phyloP scores from a whole-genome alignment of 768 basidiomycete species.

The Butyriboletus loyo region DNA sequence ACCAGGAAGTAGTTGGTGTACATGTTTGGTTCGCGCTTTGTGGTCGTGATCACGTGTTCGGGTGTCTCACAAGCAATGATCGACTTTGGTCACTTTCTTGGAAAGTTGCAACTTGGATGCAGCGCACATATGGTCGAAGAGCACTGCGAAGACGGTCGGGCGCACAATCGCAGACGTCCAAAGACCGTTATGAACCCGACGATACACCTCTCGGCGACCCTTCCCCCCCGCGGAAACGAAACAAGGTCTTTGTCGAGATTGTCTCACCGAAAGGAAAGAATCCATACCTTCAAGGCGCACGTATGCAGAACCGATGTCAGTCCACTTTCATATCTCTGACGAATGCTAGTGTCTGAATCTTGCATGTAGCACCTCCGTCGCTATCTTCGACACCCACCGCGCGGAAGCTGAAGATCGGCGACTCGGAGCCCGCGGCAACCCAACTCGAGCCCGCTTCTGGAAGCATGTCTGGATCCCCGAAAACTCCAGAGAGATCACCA shows the following conservation, averaged over 20 bases:
- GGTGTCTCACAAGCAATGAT: background rate
- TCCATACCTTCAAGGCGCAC: background rate
- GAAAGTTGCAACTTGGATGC: constrained; percentile 21
- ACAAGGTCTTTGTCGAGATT: constrained; percentile 32
- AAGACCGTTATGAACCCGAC: background rate
- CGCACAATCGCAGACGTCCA: background rate
- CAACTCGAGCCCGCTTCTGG: background rate
- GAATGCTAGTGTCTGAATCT: background rate
- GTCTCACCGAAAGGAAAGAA: constrained; percentile 9
- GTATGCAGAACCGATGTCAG: background rate
- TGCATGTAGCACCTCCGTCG: background rate
- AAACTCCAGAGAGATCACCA: constrained; percentile 18
- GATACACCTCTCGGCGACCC: background rate
- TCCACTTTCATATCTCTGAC: background rate
- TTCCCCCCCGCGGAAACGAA: constrained; percentile 29
- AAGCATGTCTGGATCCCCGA: background rate
- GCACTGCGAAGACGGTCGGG: constrained; percentile 11
- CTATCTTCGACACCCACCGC: background rate
- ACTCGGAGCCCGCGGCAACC: background rate
- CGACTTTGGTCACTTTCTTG: background rate
- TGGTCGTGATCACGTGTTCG: constrained; percentile 7
- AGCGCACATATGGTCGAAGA: constrained; percentile 37
- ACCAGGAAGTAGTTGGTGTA: too few relatives aligned
- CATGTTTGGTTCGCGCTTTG: background rate
- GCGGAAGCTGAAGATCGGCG: background rate